Evolutionary conservation across 495 filamentous ascomycete species (phyloP), one percentile per base, ranked within the genome.

Genomic region (Penicillium roqueforti): DNA sequence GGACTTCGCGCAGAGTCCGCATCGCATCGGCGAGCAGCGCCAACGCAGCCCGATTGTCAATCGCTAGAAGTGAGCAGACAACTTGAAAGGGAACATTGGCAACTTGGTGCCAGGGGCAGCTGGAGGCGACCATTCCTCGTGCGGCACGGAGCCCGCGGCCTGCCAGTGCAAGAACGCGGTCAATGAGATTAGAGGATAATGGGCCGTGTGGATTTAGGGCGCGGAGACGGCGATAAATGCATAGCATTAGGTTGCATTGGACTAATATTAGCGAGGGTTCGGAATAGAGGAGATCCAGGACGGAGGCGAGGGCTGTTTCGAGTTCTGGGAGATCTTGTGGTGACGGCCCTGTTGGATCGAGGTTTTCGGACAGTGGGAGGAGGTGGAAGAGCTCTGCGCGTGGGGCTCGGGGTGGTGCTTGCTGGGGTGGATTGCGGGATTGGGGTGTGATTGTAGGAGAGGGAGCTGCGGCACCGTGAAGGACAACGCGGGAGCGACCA

Each of bases 81-180:
- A 75, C 68, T 52, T 84, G 81, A 54, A 84, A 83, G 0, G 80
- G 76, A 1, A 78, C 75, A 42, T 80, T 76, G 20, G 77, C 74
- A 10, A 78, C 67, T 51, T 81, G 76, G 53, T 81, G 80, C 81
- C 80, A 84, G 1, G 78, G 76, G 29, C 68, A 68, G 13, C 55
- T 56, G 3, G 63, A 51, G 1, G 65, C 60, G 11, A 69, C 68
- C 60, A 81, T 72, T 6, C 63, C 62, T 6, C 65, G 61, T 6
- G 74, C 73, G 2, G 73, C 76, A 38, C 59, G 61, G 18, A 78
- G 67, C 7, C 60, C 70, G 19, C 68, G 71, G 1, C 31, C 47
- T 0, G 68, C 60, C 7, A 77, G 57, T 1, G 57, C 57, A 16
- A 78, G 63, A 26, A 76, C 58, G 2, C 68, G 68, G 37, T 76